Evolutionary conservation across 495 filamentous ascomycete species (phyloP).

Genomic region (Aspergillus bertholletiae): DNA sequence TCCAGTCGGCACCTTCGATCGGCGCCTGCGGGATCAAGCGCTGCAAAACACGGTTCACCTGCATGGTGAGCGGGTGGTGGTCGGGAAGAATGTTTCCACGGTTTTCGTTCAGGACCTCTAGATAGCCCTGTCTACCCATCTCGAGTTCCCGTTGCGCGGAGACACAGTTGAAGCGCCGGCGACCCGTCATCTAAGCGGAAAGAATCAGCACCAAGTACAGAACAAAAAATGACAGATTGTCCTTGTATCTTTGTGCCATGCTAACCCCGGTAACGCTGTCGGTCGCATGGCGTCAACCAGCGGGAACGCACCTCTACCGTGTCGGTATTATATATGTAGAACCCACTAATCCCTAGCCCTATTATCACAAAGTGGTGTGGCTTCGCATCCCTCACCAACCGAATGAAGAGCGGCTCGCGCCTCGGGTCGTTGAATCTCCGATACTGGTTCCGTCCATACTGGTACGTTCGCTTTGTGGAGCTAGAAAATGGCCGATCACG

Average conservation of each 20-base stretch:
- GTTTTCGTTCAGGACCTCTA: constrained; percentile 46
- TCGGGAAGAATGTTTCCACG: constrained; percentile 46
- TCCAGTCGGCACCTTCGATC: constrained; percentile 65
- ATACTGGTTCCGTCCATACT: constrained; percentile 22
- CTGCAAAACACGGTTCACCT: constrained; percentile 66
- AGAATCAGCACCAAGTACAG: neutral
- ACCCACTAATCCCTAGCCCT: constrained; percentile 30
- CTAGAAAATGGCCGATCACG: constrained; percentile 17
- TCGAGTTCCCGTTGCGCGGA: constrained; percentile 50
- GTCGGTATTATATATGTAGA: constrained; percentile 75
- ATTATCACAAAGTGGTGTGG: constrained; percentile 33
- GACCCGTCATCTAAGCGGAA: constrained; percentile 54
- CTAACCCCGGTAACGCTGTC: neutral
- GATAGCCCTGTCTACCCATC: constrained; percentile 51
- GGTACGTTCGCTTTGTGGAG: constrained; percentile 8
- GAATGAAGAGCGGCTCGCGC: constrained; percentile 14
- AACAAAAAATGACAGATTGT: neutral
- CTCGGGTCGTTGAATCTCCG: constrained; percentile 26
- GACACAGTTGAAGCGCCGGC: constrained; percentile 79
- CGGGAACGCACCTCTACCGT: constrained; percentile 56
- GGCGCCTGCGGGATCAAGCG: constrained; percentile 67
- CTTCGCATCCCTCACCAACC: constrained; percentile 19
- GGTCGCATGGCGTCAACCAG: neutral
- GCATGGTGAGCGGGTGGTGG: constrained; percentile 44
- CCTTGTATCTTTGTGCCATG: neutral